These are phyloP conservation scores for Trichoderma virens DNA, from an alignment of 495 filamentous ascomycete species.

Conservation along the genomic window DNA sequence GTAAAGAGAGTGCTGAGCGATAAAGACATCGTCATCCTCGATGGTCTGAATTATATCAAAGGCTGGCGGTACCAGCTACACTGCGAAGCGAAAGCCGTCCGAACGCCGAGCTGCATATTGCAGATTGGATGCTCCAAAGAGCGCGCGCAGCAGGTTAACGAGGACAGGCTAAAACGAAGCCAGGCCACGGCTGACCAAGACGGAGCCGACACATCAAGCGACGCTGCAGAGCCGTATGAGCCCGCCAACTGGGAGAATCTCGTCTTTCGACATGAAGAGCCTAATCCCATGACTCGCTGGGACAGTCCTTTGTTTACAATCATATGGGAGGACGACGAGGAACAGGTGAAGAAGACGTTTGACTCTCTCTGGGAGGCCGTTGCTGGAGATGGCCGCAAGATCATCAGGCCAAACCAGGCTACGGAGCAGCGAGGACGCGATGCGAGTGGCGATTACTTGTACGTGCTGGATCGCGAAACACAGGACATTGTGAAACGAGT, in stretches of 20 bases:
- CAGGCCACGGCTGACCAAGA: slow-evolving; percentile 12
- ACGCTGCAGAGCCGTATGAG: slow-evolving; percentile 48
- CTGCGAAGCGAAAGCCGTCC: slow-evolving; percentile 84
- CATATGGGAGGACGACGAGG: slow-evolving; percentile 64
- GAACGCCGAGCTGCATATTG: slow-evolving; percentile 76
- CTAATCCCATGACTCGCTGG: slow-evolving; percentile 90
- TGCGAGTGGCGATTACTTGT: slow-evolving; percentile 69
- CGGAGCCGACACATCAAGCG: slow-evolving; percentile 5
- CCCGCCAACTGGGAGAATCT: slow-evolving; percentile 79
- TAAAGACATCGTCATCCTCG: slow-evolving; percentile 80
- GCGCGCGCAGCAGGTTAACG: slow-evolving; percentile 56
- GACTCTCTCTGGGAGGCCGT: slow-evolving; percentile 71
- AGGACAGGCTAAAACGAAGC: slow-evolving; percentile 27
- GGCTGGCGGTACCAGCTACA: slow-evolving; percentile 93
- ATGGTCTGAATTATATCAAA: slow-evolving; percentile 96
- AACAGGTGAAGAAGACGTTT: slow-evolving; percentile 31
- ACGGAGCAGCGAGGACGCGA: slow-evolving; percentile 60
- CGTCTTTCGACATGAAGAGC: slow-evolving; percentile 92
- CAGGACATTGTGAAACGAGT: slow-evolving; percentile 75
- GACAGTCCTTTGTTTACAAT: slow-evolving; percentile 91
- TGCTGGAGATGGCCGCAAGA: slow-evolving; percentile 48
- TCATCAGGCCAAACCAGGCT: slow-evolving; percentile 69
- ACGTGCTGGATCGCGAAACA: slow-evolving; percentile 76
- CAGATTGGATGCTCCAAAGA: slow-evolving; percentile 75
- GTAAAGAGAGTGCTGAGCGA: slow-evolving; percentile 73